Base-by-base conservation (phyloP, 225 moss, liverwort and hornwort species). In the Pseudoscleropodium purum region DNA sequence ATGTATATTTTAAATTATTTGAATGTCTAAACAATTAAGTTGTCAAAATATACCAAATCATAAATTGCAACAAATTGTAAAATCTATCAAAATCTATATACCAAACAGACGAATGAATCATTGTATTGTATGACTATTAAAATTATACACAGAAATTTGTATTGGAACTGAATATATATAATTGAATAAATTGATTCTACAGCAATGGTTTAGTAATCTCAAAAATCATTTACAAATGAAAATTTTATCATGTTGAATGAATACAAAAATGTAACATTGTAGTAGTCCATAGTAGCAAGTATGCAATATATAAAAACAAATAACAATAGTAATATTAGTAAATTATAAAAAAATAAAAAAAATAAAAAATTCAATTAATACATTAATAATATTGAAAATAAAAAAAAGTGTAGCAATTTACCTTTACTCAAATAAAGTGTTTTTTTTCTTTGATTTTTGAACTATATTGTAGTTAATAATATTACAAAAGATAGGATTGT, bases 111-210 rank as follows among this genome's bases (percentile, higher is more conserved):
- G 3, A 1, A 67, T 37, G 21, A 66, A 66, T 20, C 37, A 19
- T 20, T 0, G 0, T 37, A 37, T 20, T 37, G 2, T 37, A 67
- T 37, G 20, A 68, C 10, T 6, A 4, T 24, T 2, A 0, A 69
- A 24, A n/a, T 13, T 69, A 4, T 69, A n/a, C 2, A 39, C 24
- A n/a, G 13, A 2, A 69, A 7, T n/a, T 1, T 68, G 2, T 39
- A 39, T 7, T 69, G 24, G 39, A 23, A 69, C 23, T n/a, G 69
- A 69, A 0, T 69, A 7, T n/a, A 4, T 23, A 12, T 37, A 4
- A n/a, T 69, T 24, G 13, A 39, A n/a, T 24, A 69, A 69, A 13
- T 5, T n/a, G 21, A 12, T 68, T n/a, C 37, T 21, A 21, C 7
- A 37, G 0, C n/a, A 39, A 39, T 24, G 4, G 2, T 39, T n/a